Conservation (phyloP, 345 rosid species). For the Citrus trifoliata region DNA sequence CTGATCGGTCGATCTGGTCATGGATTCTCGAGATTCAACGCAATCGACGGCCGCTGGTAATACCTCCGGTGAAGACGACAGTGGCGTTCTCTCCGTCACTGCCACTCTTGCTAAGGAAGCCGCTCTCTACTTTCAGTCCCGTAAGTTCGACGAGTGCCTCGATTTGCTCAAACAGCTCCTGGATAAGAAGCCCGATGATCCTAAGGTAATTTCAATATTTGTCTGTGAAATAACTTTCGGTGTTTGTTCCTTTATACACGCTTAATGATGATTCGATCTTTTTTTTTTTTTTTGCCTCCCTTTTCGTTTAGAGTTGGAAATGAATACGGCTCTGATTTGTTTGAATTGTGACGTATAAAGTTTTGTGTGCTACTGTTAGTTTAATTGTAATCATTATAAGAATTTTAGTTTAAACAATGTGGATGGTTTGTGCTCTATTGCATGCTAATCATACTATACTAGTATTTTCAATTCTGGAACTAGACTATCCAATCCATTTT, state of each 20-base stretch:
- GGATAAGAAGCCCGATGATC: constrained; percentile 69
- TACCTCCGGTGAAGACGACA: constrained; percentile 34
- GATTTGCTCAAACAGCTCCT: constrained; percentile 59
- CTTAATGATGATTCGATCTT: not conserved
- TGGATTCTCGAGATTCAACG: constrained; percentile 60
- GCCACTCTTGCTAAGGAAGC: constrained; percentile 79
- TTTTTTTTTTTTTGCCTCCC: not conserved
- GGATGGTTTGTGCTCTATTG: not conserved
- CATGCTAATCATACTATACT: not conserved
- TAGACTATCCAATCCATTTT: not conserved
- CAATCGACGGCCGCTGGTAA: constrained; percentile 20
- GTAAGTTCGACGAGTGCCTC: constrained; percentile 68
- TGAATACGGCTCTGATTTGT: not conserved
- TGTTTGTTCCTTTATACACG: not conserved
- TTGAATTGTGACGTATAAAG: not conserved
- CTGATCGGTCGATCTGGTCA: constrained; percentile 31
- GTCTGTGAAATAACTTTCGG: no score
- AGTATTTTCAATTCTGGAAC: not conserved
- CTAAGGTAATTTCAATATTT: constrained; percentile 47
- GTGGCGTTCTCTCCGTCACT: constrained; percentile 33
- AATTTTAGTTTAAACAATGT: not conserved
- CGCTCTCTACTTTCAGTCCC: constrained; percentile 61
- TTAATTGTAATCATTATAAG: not conserved
- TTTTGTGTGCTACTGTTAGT: not conserved
- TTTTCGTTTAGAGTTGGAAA: not conserved